Percentiles rank a stretch among this genome's conserved stretches.
Evolutionary conservation across 306 rosid genomes (phyloP).

Genomic region (Macrotyloma uniflorum): DNA sequence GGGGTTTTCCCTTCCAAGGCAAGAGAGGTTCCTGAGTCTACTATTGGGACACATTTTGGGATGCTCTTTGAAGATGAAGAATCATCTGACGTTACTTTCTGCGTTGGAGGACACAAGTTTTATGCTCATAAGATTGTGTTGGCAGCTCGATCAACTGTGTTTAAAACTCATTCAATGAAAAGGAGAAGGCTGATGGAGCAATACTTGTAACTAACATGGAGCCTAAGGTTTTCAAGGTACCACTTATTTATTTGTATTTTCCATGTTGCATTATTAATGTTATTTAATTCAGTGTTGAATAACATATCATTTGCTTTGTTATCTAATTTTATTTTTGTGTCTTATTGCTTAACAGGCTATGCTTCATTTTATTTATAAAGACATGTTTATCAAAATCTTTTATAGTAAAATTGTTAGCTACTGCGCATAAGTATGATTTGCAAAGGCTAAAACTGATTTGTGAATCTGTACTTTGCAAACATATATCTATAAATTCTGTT

Average conservation of each 20-base stretch:
- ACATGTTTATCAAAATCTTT: too few species aligned
- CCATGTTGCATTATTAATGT: background rate
- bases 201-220: slow-evolving; percentile 65
- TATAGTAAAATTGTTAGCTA: too few species aligned
- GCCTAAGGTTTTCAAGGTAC: slow-evolving; percentile 96
- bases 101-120: slow-evolving; percentile 77
- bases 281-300: background rate
- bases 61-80: slow-evolving; percentile 75
- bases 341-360: slow-evolving; percentile 65
- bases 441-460: too few species aligned
- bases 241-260: too few species aligned
- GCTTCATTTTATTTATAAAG: slow-evolving; percentile 84
- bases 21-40: too few species aligned
- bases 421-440: too few species aligned
- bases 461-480: too few species aligned
- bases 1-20: too few species aligned
- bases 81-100: slow-evolving; percentile 79
- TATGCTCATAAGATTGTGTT: slow-evolving; percentile 84
- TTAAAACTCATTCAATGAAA: slow-evolving; percentile 57
- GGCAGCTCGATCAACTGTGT: slow-evolving; percentile 84
- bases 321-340: slow-evolving; percentile 39
- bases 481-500: too few species aligned
- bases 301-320: slow-evolving; percentile 12
- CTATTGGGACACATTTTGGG: slow-evolving; percentile 74
- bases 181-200: slow-evolving; percentile 60